A percentile compares a stretch with the other conserved stretches of the same genome.
These are phyloP conservation scores for Actinomortierella ambigua DNA, from an alignment of 371 early-diverging fungal genomes.

Conservation along the genomic window DNA sequence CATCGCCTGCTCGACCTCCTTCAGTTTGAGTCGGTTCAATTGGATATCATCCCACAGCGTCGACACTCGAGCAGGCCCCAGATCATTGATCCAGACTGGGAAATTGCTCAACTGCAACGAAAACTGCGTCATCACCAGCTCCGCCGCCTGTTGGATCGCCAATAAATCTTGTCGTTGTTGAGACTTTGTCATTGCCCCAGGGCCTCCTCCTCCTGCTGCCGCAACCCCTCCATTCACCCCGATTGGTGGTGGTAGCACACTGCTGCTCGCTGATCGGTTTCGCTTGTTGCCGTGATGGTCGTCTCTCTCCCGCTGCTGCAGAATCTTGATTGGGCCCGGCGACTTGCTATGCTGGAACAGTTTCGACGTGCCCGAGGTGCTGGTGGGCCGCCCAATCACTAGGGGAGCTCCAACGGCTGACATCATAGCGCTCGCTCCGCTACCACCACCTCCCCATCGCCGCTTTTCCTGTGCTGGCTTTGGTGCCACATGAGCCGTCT, in stretches of 20 bases:
- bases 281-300: conserved; percentile 35
- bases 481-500: conserved; percentile 18
- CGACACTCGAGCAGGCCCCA: conserved; percentile 60
- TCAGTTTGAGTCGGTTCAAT: conserved; percentile 33
- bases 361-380: conserved; percentile 26
- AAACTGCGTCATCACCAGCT: conserved; percentile 73
- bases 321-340: conserved; percentile 43
- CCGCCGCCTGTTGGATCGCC: conserved; percentile 76
- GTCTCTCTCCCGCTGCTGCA: conserved; percentile 28
- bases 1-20: conserved; percentile 5
- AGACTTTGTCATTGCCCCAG: too few relatives aligned
- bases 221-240: too few relatives aligned
- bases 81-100: conserved; percentile 59
- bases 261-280: conserved; percentile 26
- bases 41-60: conserved; percentile 61
- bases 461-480: conserved; percentile 42
- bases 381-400: conserved; percentile 22
- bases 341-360: conserved; percentile 39
- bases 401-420: conserved; percentile 41
- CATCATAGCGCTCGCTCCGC: conserved; percentile 31
- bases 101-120: conserved; percentile 73
- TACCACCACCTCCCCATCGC: conserved; percentile 33
- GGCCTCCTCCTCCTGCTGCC: too few relatives aligned
- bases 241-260: too few relatives aligned
- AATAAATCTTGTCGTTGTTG: conserved; percentile 30